These are phyloP conservation scores for Suillus discolor DNA, from an alignment of 768 basidiomycete genomes.

Conservation along the genomic window DNA sequence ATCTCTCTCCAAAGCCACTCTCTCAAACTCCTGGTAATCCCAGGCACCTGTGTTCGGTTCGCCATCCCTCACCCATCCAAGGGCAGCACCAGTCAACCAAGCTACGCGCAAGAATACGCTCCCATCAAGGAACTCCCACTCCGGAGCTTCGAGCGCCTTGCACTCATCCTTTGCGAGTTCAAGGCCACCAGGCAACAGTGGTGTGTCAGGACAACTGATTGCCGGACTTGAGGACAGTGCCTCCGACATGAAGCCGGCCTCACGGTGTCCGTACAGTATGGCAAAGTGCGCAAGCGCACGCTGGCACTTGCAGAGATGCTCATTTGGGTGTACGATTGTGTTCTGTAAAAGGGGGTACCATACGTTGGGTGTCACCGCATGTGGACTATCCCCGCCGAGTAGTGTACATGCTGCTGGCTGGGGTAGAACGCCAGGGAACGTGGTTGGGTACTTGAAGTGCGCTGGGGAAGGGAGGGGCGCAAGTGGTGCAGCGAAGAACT, in stretches of 20 bases:
- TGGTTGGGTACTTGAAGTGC: conserved; percentile 26
- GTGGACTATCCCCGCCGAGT: conserved; percentile 35
- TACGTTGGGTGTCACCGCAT: conserved; percentile 48
- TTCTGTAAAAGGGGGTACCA: conserved; percentile 62
- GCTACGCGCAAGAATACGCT: conserved; percentile 63
- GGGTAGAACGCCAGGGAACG: conserved; percentile 23
- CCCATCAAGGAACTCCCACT: conserved; percentile 57
- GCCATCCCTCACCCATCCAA: conserved; percentile 45
- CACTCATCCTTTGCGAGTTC: conserved; percentile 11
- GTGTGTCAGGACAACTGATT: background rate
- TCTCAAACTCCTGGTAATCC: conserved; percentile 34
- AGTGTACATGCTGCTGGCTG: conserved; percentile 27
- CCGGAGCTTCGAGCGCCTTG: conserved; percentile 41
- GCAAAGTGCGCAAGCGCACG: conserved; percentile 52
- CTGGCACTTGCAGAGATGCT: conserved; percentile 53
- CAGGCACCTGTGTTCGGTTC: conserved; percentile 29
- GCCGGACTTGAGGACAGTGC: conserved; percentile 10
- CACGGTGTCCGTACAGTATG: conserved; percentile 44
- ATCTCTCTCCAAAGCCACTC: conserved; percentile 22
- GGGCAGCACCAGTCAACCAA: conserved; percentile 48
- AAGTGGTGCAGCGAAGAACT: conserved; percentile 45
- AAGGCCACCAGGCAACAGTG: conserved; percentile 1
- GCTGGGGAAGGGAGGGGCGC: conserved; percentile 20
- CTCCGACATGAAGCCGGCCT: conserved; percentile 35
- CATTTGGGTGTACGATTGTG: conserved; percentile 58